phyloP scores from a whole-genome alignment of 768 basidiomycete genomes.

The Cubamyces sp. region DNA sequence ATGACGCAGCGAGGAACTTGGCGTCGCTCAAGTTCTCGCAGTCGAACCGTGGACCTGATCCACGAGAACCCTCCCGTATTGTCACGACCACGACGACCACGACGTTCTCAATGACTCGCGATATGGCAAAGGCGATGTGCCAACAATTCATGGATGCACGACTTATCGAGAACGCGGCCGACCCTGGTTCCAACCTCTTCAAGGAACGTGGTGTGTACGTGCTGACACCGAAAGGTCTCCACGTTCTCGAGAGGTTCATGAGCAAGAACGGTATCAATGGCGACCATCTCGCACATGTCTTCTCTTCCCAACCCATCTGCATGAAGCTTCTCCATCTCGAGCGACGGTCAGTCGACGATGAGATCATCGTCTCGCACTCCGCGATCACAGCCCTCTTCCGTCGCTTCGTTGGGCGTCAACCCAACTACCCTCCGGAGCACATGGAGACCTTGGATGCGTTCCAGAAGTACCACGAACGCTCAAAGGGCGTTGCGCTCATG shows the following conservation, averaged over 20 bases:
- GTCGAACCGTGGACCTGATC: conserved; percentile 97
- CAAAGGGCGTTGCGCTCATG: conserved; percentile 70
- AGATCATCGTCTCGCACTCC: conserved; percentile 93
- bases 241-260: conserved; percentile 99
- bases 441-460: conserved; percentile 60
- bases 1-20: conserved; percentile 92
- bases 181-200: conserved; percentile 87
- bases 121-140: conserved; percentile 99
- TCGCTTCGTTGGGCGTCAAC: conserved; percentile 86
- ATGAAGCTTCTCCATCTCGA: conserved; percentile 98
- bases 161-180: conserved; percentile 94
- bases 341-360: conserved; percentile 89
- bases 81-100: conserved; percentile 99
- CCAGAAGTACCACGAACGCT: conserved; percentile 77
- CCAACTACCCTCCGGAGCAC: conserved; percentile 70
- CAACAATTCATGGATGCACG: conserved; percentile 99
- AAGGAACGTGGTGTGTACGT: conserved; percentile 97
- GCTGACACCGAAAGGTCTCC: conserved; percentile 96
- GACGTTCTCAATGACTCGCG: conserved; percentile 99
- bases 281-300: conserved; percentile 88
- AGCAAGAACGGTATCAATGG: conserved; percentile 98
- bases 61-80: conserved; percentile 95
- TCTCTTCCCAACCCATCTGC: conserved; percentile 91
- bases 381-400: conserved; percentile 95
- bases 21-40: conserved; percentile 98